Base-by-base conservation (phyloP, 768 basidiomycete species). In the Lactarius deliciosus region DNA sequence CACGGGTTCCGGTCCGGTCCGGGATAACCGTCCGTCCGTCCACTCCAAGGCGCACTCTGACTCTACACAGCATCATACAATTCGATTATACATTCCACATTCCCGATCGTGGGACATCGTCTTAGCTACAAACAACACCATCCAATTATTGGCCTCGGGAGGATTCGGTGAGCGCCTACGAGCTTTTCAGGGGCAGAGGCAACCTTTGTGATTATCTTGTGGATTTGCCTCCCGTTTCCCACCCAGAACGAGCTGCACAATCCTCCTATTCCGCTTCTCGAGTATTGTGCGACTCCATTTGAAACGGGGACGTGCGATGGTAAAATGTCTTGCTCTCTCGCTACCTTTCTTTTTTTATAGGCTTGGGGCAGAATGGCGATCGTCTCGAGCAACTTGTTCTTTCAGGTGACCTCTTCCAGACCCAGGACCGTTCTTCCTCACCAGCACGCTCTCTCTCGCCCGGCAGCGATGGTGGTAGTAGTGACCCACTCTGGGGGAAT, bases 341-440 rank as follows among this genome's bases (percentile, higher is more conserved):
- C 6, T 30, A 32, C 25, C n/a, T 13, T 32, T 60, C 16, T 22
- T n/a, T 55, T 55, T 57, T 68, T 30, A 68, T 60, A 7, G 50
- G 22, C 25, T 55, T 45, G 34, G 50, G 54, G 58, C 25, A 70
- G 70, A 69, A 71, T 38, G 69, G 68, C 20, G 70, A 71, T 61
- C 70, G 34, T 62, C 68, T 92, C 60, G 90, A 92, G 73, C 83
- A 86, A 60, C 81, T 90, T 36, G 85, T 91, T 55, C 85, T 91
- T 50, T 92, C 92, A 16, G 92, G 92, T 47, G 85, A 86, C 70
- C 82, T 93, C 45, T 92, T 92, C 77, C 83, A 82, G 50, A 80
- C 76, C 9, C 68, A 75, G 18, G 76, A 79, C 1, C 81, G 85
- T 10, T 83, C 88, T 2, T 81, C 82, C 3, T 91, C 91, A 3